phyloP scores from a whole-genome alignment of 75 land plant genomes.

The Pinus tabuliformis region DNA sequence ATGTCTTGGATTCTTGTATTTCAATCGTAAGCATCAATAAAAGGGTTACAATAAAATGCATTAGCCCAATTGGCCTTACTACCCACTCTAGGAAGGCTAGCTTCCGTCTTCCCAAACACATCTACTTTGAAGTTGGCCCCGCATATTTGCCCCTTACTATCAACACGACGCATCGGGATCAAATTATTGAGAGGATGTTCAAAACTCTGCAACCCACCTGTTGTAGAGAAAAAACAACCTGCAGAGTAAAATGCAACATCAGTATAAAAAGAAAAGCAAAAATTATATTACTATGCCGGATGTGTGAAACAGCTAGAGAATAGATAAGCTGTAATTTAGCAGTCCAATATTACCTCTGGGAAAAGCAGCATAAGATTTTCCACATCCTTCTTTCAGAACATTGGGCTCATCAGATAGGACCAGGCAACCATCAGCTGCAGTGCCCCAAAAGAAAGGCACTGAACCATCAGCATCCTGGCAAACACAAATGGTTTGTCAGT shows the following conservation, averaged over 20 bases:
- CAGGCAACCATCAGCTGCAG: conserved; percentile 66
- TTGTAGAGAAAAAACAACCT: conserved; percentile 69
- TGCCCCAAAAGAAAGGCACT: conserved; percentile 89
- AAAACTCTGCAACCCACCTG: conserved; percentile 75
- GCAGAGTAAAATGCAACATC: background rate
- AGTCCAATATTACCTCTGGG: conserved; percentile 58
- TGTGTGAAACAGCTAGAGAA: no score
- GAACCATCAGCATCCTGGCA: conserved; percentile 83
- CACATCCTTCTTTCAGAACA: conserved; percentile 74
- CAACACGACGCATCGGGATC: conserved; percentile 84
- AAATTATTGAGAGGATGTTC: conserved; percentile 78
- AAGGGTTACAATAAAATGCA: no score
- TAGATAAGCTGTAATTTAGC: background rate
- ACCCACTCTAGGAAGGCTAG: conserved; percentile 61
- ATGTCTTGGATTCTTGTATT: no score
- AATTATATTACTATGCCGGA: no score
- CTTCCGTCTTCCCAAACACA: conserved; percentile 23
- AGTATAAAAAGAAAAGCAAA: no score
- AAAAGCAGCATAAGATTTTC: conserved; percentile 97
- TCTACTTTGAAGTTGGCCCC: conserved; percentile 85
- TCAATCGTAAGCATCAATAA: no score
- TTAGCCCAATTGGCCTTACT: conserved; percentile 77
- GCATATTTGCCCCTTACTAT: conserved; percentile 88
- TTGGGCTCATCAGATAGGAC: conserved; percentile 75
- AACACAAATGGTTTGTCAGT: no score